Evolutionary conservation across 495 filamentous ascomycete species (phyloP).

Genomic region (Thermochaetoides thermophila): DNA sequence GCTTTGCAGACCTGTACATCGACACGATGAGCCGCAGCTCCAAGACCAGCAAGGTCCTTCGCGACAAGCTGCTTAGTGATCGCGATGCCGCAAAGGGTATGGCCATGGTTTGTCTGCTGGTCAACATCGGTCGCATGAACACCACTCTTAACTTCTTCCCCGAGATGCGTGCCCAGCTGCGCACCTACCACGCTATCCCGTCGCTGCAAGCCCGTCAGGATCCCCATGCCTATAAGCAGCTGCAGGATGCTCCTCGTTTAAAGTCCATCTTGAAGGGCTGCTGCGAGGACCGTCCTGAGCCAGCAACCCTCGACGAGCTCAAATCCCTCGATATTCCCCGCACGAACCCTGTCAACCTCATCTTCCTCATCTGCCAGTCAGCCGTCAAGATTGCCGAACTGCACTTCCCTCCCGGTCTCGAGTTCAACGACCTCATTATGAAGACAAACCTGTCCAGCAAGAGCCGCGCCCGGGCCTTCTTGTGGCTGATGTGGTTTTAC

Average conservation of each 20-base stretch:
- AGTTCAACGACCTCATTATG: constrained; percentile 97
- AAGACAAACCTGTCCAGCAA: constrained; percentile 64
- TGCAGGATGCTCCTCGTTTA: constrained; percentile 88
- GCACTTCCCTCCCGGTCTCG: constrained; percentile 71
- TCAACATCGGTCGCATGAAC: constrained; percentile 97
- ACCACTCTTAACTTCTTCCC: constrained; percentile 98
- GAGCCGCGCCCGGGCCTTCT: constrained; percentile 74
- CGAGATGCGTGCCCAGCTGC: constrained; percentile 95
- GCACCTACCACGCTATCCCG: constrained; percentile 96
- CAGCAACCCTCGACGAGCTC: constrained; percentile 71
- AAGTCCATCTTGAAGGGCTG: constrained; percentile 97
- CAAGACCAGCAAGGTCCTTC: constrained; percentile 96
- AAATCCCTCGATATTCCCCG: constrained; percentile 52
- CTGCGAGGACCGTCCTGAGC: constrained; percentile 83
- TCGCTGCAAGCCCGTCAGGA: constrained; percentile 91
- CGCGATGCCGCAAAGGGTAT: constrained; percentile 85
- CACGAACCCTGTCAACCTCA: constrained; percentile 92
- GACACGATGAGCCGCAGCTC: constrained; percentile 97
- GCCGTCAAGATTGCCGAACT: constrained; percentile 83
- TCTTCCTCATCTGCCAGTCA: constrained; percentile 86
- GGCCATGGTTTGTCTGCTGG: constrained; percentile 97
- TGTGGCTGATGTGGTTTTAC: constrained; percentile 99
- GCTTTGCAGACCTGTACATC: constrained; percentile 92
- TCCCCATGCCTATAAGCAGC: constrained; percentile 89
- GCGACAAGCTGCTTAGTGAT: constrained; percentile 91